These are phyloP conservation scores for Globisporangium ultimum DNA, from an alignment of 352 stramenopile species.

Conservation along the genomic window DNA sequence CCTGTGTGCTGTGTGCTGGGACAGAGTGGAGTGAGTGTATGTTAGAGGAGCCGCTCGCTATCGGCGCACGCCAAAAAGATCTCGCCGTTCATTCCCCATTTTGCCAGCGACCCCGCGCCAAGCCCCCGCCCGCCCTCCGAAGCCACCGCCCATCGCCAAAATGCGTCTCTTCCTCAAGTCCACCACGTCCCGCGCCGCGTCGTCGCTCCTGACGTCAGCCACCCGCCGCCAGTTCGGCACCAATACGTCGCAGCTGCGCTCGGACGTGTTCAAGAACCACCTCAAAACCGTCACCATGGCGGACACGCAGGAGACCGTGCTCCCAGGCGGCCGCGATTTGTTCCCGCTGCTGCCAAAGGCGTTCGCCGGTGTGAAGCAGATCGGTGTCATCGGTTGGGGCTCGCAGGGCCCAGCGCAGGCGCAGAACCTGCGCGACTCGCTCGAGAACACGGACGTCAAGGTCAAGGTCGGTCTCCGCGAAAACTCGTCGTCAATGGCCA, in stretches of 20 bases:
- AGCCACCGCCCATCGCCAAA: neutral
- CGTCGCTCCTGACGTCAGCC: constrained; percentile 28
- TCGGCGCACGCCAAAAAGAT: neutral
- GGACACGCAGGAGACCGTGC: constrained; percentile 69
- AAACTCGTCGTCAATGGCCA: constrained; percentile 76
- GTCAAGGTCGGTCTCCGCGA: constrained; percentile 89
- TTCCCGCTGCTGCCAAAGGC: constrained; percentile 94
- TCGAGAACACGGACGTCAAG: constrained; percentile 89
- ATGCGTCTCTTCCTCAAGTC: constrained; percentile 73
- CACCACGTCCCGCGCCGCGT: constrained; percentile 35
- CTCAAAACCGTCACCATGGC: constrained; percentile 79
- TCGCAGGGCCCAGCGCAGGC: constrained; percentile 96
- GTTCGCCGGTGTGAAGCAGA: constrained; percentile 96
- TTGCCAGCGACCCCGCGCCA: constrained; percentile 8
- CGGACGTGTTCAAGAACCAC: constrained; percentile 66
- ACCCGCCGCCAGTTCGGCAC: constrained; percentile 39
- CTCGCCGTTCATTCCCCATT: constrained; percentile 12
- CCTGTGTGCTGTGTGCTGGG: neutral
- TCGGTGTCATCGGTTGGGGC: constrained; percentile 98
- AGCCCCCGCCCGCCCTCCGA: neutral
- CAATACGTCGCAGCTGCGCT: constrained; percentile 60
- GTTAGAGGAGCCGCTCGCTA: neutral
- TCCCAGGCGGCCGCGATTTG: constrained; percentile 88
- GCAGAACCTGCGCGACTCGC: constrained; percentile 96
- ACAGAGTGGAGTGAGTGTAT: neutral